Evolutionary conservation across 2,329 filamentous ascomycete genomes (phyloP).

Genomic region (Neonectria sp.): DNA sequence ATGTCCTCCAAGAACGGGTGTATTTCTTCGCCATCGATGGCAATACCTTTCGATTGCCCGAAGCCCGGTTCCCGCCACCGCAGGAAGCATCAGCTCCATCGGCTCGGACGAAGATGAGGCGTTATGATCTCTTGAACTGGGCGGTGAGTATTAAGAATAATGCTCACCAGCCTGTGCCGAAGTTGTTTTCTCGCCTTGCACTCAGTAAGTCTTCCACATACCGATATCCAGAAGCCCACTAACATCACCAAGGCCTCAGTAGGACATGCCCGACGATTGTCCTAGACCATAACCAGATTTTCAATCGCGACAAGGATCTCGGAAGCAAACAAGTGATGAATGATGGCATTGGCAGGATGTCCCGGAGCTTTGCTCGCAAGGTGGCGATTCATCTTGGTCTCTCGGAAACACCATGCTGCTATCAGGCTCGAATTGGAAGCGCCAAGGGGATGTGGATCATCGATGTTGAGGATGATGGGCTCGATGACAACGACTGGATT

Average conservation of each 20-base stretch:
- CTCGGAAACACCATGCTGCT: conserved; percentile 70
- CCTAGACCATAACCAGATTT: conserved; percentile 64
- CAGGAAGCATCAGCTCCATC: conserved; percentile 41
- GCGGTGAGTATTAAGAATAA: conserved; percentile 64
- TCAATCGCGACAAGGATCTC: conserved; percentile 43
- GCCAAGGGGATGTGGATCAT: conserved; percentile 84
- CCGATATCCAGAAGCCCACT: not conserved
- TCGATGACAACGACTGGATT: conserved; percentile 71
- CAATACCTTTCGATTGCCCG: conserved; percentile 53
- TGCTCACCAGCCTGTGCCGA: conserved; percentile 62
- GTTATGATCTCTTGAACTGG: conserved; percentile 65
- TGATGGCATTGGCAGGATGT: conserved; percentile 78
- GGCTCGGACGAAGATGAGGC: conserved; percentile 53
- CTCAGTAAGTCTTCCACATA: conserved; percentile 59
- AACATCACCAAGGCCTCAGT: conserved; percentile 63
- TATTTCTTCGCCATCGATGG: conserved; percentile 71
- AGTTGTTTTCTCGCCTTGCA: conserved; percentile 71
- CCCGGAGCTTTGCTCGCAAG: conserved; percentile 68
- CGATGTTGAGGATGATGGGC: conserved; percentile 62
- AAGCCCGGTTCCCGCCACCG: conserved; percentile 38
- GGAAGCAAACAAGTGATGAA: conserved; percentile 67
- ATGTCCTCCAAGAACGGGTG: conserved; percentile 57
- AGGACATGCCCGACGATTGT: conserved; percentile 63
- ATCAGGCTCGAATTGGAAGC: conserved; percentile 79
- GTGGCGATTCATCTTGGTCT: conserved; percentile 68